Evolutionary conservation across 2,329 filamentous ascomycete genomes (phyloP), one percentile per base, ranked within the genome.

Genomic region (Nemania sp.): DNA sequence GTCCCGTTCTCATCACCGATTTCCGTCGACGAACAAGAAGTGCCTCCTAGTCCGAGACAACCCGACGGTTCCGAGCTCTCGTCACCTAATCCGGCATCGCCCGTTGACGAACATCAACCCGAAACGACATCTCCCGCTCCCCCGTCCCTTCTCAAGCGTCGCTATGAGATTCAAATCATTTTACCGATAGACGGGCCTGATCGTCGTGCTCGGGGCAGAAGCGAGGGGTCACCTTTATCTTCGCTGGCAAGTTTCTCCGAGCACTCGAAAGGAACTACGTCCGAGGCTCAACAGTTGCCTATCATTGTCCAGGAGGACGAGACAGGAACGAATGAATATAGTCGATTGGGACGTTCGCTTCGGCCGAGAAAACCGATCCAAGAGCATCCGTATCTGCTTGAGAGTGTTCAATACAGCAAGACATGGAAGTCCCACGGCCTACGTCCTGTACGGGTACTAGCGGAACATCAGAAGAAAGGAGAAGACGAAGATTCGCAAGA

Each of bases 331-430:
- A 15, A 56, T 5, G 64, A 58, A 32, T 57, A 54, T 45, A 47
- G 21, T 43, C 62, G 54, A 42, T 57, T 62, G 17, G 65, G 79
- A 62, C 79, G 83, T 35, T 84, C 81, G 3, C 73, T 87, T n/a
- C 79, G 84, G 6, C 83, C 83, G 1, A 79, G 84, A 18, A 87
- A 86, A 62, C 83, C 83, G 1, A 87, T 87, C 6, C 84, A 87
- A 68, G 77, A 86, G 67, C 83, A 86, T 46, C 84, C 84, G 3
- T 87, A 87, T 63, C 72, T 82, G 5, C 73, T 86, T 3, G 84
- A 87, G 63, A 82, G 79, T 67, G 83, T 79, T 0, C 79, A 81
- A 29, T 86, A 86, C 69, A 81, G 79, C 56, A 81, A 74, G 2
- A 72, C 78, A 18, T 79, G 86, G 66, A 83, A 81, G 67, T 79